phyloP scores from a whole-genome alignment of 1,284 basidiomycete species.

The Apiotrichum gamsii region DNA sequence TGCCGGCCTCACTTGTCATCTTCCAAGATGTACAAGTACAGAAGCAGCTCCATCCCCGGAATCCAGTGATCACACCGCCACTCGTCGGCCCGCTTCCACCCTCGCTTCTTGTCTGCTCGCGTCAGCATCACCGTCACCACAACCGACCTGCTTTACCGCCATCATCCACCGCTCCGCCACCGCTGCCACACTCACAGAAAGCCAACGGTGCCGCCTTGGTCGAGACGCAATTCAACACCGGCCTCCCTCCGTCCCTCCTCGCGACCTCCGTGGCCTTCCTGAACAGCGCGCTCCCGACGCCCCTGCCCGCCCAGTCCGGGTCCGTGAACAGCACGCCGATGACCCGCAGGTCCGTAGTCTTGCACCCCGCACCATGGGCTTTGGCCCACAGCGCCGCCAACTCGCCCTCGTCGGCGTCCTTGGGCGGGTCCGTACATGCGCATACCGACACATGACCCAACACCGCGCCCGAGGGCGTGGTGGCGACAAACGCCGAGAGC shows the following conservation, averaged over 20 bases:
- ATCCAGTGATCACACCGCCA: too few species aligned
- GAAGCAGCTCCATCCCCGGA: too few species aligned
- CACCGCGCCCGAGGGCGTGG: background rate
- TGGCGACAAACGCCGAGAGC: conserved; percentile 2
- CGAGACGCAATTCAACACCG: background rate
- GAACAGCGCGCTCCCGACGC: conserved; percentile 1
- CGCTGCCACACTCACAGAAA: too few species aligned
- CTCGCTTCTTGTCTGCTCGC: too few species aligned
- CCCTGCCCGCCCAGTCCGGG: background rate
- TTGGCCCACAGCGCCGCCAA: background rate
- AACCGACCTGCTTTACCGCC: too few species aligned
- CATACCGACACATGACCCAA: background rate
- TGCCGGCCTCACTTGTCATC: too few species aligned
- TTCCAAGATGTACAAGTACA: too few species aligned
- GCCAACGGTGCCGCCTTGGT: background rate
- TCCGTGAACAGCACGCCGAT: conserved; percentile 3
- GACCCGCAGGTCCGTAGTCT: background rate
- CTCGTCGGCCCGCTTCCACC: too few species aligned
- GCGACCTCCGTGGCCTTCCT: background rate
- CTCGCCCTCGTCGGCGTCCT: background rate
- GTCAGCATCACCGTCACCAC: too few species aligned
- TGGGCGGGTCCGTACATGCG: background rate
- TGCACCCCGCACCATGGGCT: background rate
- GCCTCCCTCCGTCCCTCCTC: background rate
- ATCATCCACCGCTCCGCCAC: too few species aligned